phyloP scores from a whole-genome alignment of 2,329 filamentous ascomycete species.

The Epicoccum nigrum region DNA sequence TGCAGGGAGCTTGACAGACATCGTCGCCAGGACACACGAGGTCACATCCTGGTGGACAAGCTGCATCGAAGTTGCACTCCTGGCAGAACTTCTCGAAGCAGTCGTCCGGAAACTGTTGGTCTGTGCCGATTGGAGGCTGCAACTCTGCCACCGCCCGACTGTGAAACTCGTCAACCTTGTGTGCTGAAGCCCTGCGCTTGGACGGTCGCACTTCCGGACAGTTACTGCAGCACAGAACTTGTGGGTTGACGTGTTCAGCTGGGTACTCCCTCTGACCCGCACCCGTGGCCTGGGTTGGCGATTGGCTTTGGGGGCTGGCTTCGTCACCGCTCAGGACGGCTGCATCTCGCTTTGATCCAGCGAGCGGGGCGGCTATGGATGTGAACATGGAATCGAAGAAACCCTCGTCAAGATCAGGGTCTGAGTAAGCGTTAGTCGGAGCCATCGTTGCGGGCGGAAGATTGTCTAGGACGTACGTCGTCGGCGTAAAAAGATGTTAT shows the following conservation, averaged over 20 bases:
- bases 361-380: slow-evolving; percentile 28
- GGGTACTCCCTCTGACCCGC: slow-evolving; percentile 26
- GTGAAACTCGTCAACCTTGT: slow-evolving; percentile 42
- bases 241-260: slow-evolving; percentile 37
- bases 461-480: slow-evolving; percentile 17
- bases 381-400: slow-evolving; percentile 39
- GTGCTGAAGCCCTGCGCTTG: slow-evolving; percentile 42
- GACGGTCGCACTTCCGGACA: slow-evolving; percentile 38
- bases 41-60: slow-evolving; percentile 31
- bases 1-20: slow-evolving; percentile 40
- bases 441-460: slow-evolving; percentile 30
- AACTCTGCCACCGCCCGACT: slow-evolving; percentile 22
- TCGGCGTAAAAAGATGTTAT: slow-evolving; percentile 14
- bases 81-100: slow-evolving; percentile 47
- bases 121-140: slow-evolving; percentile 24
- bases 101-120: slow-evolving; percentile 42
- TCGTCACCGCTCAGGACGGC: slow-evolving; percentile 28
- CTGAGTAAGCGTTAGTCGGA: slow-evolving; percentile 33
- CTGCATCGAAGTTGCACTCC: slow-evolving; percentile 39
- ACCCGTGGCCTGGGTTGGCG: slow-evolving; percentile 14
- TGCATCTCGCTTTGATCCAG: slow-evolving; percentile 43
- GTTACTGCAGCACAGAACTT: slow-evolving; percentile 35
- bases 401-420: slow-evolving; percentile 37
- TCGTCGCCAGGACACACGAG: slow-evolving; percentile 38
- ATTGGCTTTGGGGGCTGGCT: slow-evolving; percentile 20